These are phyloP conservation scores for Pseudogymnoascus destructans DNA, from an alignment of 2,329 filamentous ascomycete species.

Conservation along the genomic window DNA sequence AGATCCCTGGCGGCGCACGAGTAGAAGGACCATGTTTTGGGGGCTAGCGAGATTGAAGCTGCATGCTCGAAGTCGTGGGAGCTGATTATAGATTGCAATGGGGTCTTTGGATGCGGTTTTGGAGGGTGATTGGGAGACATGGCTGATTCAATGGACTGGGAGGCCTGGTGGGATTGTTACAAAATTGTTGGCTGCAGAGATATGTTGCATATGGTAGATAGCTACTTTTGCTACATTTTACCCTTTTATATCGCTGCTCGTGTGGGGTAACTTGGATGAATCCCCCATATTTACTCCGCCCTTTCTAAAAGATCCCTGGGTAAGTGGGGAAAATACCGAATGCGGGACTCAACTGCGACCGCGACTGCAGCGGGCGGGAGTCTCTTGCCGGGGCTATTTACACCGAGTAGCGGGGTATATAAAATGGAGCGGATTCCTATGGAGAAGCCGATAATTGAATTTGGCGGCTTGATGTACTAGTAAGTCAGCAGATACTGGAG, in stretches of 20 bases:
- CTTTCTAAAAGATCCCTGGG: background rate
- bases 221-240: background rate
- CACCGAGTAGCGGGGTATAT: slow-evolving; percentile 2
- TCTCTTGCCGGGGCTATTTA: background rate
- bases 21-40: slow-evolving; percentile 59
- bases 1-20: slow-evolving; percentile 59
- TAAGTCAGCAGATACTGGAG: background rate
- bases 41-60: slow-evolving; percentile 39
- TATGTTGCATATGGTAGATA: background rate
- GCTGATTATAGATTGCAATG: slow-evolving; percentile 42
- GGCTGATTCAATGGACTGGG: background rate
- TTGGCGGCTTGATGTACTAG: background rate
- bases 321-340: background rate
- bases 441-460: background rate
- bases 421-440: background rate
- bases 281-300: slow-evolving; percentile 5
- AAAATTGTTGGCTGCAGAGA: background rate
- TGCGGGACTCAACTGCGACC: background rate
- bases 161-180: background rate
- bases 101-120: slow-evolving; percentile 21
- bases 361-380: background rate
- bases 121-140: background rate
- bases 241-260: background rate
- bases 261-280: background rate
- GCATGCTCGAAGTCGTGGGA: slow-evolving; percentile 47